Base-by-base conservation (phyloP, 768 basidiomycete species). In the Pholiota molesta region DNA sequence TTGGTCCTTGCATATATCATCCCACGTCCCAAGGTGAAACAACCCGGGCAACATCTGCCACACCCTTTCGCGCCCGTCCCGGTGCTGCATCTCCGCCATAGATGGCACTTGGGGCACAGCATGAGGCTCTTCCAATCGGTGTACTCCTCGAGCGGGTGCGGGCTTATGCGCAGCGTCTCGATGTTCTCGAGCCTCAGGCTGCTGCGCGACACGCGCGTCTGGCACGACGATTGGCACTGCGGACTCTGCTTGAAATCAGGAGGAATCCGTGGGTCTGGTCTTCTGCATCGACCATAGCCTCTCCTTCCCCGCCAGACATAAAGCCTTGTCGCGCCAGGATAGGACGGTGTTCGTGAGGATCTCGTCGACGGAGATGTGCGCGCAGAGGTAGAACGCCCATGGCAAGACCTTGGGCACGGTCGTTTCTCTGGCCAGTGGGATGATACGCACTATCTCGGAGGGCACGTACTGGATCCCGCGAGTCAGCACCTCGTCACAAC, bases 351-450 rank as follows among this genome's bases (percentile, higher is more conserved):
- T 75, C 6, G 69, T 63, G 11, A 81, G 65, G 7, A 81, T 70
- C 13, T 74, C 71, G 23, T 77, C 74, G 19, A 71, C 70, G 14
- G 65, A 45, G 37, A 81, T 78, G 51, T 80, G 78, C 0, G 78
- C 75, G 52, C 78, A 80, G 57, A 81, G 77, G 58, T 81, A 81
- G 65, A 78, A 80, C 1, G 79, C 79, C 79, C 79, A 81, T 0
- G 79, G 79, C 1, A 81, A 75, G 26, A 81, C 73, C 53, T 73
- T 74, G 8, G 77, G 79, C 6, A 81, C 73, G 47, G 75, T 77
- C 17, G 75, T 75, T 55, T 75, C 73, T 14, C 77, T 71, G 11
- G 79, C 79, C 23, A 81, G 72, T 2, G 77, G 77, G 28, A 81
- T 80, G 8, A 78, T 73, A 39, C 77, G 74, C 33, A 79, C 77